Conservation (phyloP, 441 rosid genomes). For the Arabidopsis hybrid region DNA sequence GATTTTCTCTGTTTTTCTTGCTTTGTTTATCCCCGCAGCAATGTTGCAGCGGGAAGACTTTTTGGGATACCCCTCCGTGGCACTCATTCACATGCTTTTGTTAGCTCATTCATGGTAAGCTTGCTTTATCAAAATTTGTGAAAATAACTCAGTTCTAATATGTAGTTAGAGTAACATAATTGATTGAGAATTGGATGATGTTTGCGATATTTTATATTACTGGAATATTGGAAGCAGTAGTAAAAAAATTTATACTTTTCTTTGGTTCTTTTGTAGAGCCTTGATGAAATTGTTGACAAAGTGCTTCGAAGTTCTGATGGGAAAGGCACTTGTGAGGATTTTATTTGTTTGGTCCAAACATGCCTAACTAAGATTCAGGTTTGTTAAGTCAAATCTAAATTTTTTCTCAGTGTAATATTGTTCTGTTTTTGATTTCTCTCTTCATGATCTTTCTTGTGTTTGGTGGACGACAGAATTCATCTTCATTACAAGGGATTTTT, state of each 20-base stretch:
- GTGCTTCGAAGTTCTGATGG: constrained; percentile 70
- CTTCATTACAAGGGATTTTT: constrained; percentile 59
- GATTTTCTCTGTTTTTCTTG: neutral
- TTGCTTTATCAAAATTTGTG: neutral
- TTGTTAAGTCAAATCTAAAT: neutral
- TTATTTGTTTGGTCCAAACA: constrained; percentile 74
- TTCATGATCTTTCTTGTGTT: constrained; percentile 1
- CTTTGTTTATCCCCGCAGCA: constrained; percentile 55
- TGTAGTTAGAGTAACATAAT: neutral
- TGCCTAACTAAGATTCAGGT: constrained; percentile 92
- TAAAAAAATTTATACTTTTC: constrained; percentile 11
- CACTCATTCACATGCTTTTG: constrained; percentile 98
- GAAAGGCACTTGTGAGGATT: constrained; percentile 73
- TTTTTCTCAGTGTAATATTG: neutral
- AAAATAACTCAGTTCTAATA: neutral
- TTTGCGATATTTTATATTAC: neutral
- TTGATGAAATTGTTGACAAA: constrained; percentile 82
- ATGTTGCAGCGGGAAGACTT: constrained; percentile 93
- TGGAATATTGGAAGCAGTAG: neutral
- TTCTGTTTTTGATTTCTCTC: neutral
- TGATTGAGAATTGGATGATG: neutral
- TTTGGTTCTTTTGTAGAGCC: constrained; percentile 61
- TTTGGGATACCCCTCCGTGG: constrained; percentile 97
- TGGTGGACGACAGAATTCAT: constrained; percentile 58
- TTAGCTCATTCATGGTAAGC: constrained; percentile 91